phyloP scores from a whole-genome alignment of 2,329 filamentous ascomycete species.

The Clonostachys byssicola region DNA sequence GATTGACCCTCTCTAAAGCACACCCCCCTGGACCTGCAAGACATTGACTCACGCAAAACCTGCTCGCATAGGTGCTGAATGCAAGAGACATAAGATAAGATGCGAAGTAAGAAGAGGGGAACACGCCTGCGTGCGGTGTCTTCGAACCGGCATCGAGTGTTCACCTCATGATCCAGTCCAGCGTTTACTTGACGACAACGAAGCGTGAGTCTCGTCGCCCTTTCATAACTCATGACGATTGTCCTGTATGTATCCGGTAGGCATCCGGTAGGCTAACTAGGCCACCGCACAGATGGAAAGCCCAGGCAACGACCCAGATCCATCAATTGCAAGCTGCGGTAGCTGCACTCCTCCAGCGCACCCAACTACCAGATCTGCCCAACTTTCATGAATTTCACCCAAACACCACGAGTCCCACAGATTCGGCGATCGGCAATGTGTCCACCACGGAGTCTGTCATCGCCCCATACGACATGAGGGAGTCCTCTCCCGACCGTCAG shows the following conservation, averaged over 20 bases:
- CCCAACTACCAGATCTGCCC: slow-evolving; percentile 4
- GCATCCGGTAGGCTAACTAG: not conserved
- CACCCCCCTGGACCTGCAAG: too few relatives aligned
- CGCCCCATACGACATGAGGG: slow-evolving; percentile 1
- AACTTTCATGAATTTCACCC: not conserved
- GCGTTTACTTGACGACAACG: slow-evolving; percentile 8
- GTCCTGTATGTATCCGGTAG: not conserved
- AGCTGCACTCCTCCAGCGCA: slow-evolving; percentile 6
- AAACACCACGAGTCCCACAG: slow-evolving; percentile 2
- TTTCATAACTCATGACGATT: not conserved
- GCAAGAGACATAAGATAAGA: slow-evolving; percentile 9
- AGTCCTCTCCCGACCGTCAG: slow-evolving; percentile 5
- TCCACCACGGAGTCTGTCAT: slow-evolving; percentile 2
- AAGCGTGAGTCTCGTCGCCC: slow-evolving; percentile 3
- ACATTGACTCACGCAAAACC: not conserved
- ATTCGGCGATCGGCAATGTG: slow-evolving; percentile 1
- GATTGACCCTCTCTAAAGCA: not conserved
- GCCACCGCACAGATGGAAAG: slow-evolving; percentile 7
- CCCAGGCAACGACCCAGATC: slow-evolving; percentile 5
- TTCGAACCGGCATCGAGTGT: slow-evolving; percentile 8
- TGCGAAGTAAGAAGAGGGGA: slow-evolving; percentile 3
- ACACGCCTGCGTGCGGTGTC: slow-evolving; percentile 4
- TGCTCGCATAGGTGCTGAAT: slow-evolving; percentile 6
- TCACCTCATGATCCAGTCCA: slow-evolving; percentile 6
- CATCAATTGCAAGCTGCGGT: slow-evolving; percentile 7